Evolutionary conservation across 2,329 filamentous ascomycete genomes (phyloP), one percentile per base, ranked within the genome.

Genomic region (Cucurbitaria berberidis): DNA sequence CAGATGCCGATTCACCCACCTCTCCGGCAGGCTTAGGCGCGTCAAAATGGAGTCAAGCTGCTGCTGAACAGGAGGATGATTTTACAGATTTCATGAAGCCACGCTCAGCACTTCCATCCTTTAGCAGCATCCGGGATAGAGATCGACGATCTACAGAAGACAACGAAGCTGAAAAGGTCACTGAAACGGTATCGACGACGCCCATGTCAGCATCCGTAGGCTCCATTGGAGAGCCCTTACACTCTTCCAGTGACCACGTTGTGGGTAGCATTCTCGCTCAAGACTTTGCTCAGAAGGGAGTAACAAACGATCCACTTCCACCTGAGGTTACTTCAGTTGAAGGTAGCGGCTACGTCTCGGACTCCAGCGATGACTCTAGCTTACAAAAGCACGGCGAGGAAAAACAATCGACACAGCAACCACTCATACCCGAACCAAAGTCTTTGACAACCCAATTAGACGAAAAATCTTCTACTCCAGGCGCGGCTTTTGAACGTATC

Each of bases 271-370:
- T 88, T 5, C 61, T 89, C 13, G 68, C 78, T 6, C 80, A 84
- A 39, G 85, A 88, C 45, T 77, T 82, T 42, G 78, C 77, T 4
- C 74, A 78, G 3, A 83, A 80, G 16, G 36, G 41, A n/a, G 27
- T 51, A 16, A 16, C 50, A 9, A 79, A 84, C 46, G 84, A 89
- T 57, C 89, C 90, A 15, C 71, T 91, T 29, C 86, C 89, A 4
- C 88, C 88, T 1, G 82, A 90, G 15, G 86, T 90, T 11, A 89
- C 87, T 0, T 87, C 86, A 1, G 82, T 88, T 16, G 88, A 92
- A 67, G 85, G 84, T 9, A 82, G 76, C 49, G 87, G 84, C 1
- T 86, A 89, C 59, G 74, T 80, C 13, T 89, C 86, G 13, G 85
- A 89, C 53, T 84, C 81, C n/a, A 72, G 68, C 48, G 63, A 68